Evolutionary conservation across 2,329 filamentous ascomycete species (phyloP), one percentile per base, ranked within the genome.

Genomic region (Parafenestella ontariensis): DNA sequence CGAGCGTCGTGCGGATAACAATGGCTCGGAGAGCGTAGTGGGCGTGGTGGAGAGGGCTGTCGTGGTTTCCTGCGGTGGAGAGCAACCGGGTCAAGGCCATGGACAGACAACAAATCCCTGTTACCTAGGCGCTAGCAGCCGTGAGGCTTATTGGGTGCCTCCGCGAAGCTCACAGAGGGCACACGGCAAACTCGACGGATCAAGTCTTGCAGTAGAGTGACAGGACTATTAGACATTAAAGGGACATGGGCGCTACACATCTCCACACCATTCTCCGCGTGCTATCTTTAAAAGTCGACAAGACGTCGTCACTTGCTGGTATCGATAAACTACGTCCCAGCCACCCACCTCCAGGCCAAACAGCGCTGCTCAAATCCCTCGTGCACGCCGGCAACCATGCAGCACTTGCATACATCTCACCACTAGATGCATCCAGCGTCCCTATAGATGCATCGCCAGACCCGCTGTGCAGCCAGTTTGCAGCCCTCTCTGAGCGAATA

Each of bases 71-170:
- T 49, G 57, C 44, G 36, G 60, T 52, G 52, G 50, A 56, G 60
- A 56, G 53, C 52, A 49, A 48, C 46, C 34, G 46, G 56, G 56
- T 48, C 61, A 49, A 49, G 51, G 46, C 47, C 54, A 42, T 43
- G 49, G 50, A 49, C n/a, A n/a, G n/a, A 26, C 51, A 58, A 34
- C 50, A 58, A n/a, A 60, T 60, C 57, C 57, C 43, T 49, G 57
- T 52, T 28, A n/a, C n/a, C n/a, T 42, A 43, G 41, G 56, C 56
- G 49, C 56, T 59, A 59, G 31, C 42, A 28, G 41, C 46, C 21
- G 20, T 17, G 46, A 42, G 46, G 52, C 46, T 54, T 28, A 47
- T 41, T 45, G 39, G 40, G 45, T 48, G 39, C 50, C 26, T 40
- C 43, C 37, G 2, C 8, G 24, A 40, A 15, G 11, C 20, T 40